phyloP scores from a whole-genome alignment of 2,329 filamentous ascomycete species.

The Colletotrichum magnum region DNA sequence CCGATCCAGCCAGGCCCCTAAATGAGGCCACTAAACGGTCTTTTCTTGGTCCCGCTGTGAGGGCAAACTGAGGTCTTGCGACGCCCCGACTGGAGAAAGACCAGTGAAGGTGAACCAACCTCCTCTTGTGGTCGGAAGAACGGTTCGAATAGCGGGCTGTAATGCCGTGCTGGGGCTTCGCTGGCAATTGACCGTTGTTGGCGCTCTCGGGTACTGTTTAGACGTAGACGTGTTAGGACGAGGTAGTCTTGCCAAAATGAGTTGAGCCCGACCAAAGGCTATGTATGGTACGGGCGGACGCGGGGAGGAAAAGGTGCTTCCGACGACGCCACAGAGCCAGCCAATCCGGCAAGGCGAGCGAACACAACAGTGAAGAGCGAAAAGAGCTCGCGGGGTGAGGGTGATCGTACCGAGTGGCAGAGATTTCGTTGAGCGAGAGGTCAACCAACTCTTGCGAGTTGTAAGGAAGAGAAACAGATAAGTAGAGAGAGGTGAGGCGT shows the following conservation, averaged over 20 bases:
- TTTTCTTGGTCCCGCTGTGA: constrained; percentile 22
- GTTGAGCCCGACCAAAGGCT: constrained; percentile 9
- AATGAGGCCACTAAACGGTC: constrained; percentile 22
- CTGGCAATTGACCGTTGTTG: constrained; percentile 20
- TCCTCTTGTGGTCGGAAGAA: constrained; percentile 48
- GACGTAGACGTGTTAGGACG: constrained; percentile 8
- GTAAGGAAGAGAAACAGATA: background rate
- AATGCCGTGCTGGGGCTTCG: constrained; percentile 5
- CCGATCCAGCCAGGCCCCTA: constrained; percentile 38
- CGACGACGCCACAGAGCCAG: constrained; percentile 21
- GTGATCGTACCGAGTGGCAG: constrained; percentile 25
- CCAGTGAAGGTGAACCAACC: constrained; percentile 54
- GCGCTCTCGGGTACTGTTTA: constrained; percentile 5
- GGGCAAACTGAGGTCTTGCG: constrained; percentile 35
- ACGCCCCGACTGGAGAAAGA: constrained; percentile 43
- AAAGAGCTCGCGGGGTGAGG: constrained; percentile 13
- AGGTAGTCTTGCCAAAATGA: constrained; percentile 10
- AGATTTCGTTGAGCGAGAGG: constrained; percentile 9
- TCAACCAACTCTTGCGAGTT: constrained; percentile 23
- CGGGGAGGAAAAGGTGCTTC: constrained; percentile 22
- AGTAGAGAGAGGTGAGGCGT: constrained; percentile 23
- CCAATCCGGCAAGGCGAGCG: constrained; percentile 7
- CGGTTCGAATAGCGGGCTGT: constrained; percentile 15
- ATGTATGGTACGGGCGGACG: constrained; percentile 12
- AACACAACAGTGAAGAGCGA: background rate